Percentiles rank a stretch among this genome's conserved stretches.
These are phyloP conservation scores for Lichenothelia convexa DNA, from an alignment of 495 filamentous ascomycete species.

Conservation along the genomic window DNA sequence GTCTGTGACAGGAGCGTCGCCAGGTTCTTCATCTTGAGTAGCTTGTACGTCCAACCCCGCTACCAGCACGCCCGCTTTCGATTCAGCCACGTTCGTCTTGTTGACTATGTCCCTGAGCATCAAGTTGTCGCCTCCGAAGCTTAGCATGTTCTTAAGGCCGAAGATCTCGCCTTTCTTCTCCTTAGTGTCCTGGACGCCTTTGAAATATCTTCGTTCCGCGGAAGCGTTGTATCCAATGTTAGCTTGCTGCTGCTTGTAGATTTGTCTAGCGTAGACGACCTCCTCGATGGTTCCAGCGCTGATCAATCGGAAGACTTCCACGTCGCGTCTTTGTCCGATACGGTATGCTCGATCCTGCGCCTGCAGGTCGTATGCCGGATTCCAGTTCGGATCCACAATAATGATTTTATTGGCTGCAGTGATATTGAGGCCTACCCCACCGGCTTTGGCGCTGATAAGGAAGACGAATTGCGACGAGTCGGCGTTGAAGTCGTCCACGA, in stretches of 20 bases:
- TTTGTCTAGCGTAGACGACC: constrained; percentile 90
- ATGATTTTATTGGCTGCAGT: constrained; percentile 97
- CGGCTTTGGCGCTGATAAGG: constrained; percentile 83
- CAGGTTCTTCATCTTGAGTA: constrained; percentile 16
- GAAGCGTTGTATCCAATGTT: constrained; percentile 94
- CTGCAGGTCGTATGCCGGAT: constrained; percentile 82
- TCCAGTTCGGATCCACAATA: constrained; percentile 96
- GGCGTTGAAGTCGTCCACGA: constrained; percentile 82
- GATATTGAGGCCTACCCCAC: constrained; percentile 83
- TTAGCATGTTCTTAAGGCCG: constrained; percentile 72
- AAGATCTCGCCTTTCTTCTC: constrained; percentile 86
- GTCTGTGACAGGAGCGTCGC: constrained; percentile 31
- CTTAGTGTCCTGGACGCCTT: constrained; percentile 71
- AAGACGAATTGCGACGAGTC: constrained; percentile 85
- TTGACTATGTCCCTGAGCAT: constrained; percentile 86
- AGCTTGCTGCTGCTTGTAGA: constrained; percentile 97
- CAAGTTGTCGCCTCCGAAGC: constrained; percentile 59
- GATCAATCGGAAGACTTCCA: constrained; percentile 92
- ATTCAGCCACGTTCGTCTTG: constrained; percentile 93
- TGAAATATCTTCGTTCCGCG: constrained; percentile 86
- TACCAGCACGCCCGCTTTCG: constrained; percentile 65
- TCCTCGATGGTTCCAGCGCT: constrained; percentile 90
- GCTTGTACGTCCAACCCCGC: constrained; percentile 48
- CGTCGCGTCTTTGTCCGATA: constrained; percentile 82
- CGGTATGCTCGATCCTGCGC: constrained; percentile 94